A percentile compares a stretch with the other conserved stretches of the same genome.
phyloP scores from a whole-genome alignment of 441 rosid genomes.

The Erodium moschatum region DNA sequence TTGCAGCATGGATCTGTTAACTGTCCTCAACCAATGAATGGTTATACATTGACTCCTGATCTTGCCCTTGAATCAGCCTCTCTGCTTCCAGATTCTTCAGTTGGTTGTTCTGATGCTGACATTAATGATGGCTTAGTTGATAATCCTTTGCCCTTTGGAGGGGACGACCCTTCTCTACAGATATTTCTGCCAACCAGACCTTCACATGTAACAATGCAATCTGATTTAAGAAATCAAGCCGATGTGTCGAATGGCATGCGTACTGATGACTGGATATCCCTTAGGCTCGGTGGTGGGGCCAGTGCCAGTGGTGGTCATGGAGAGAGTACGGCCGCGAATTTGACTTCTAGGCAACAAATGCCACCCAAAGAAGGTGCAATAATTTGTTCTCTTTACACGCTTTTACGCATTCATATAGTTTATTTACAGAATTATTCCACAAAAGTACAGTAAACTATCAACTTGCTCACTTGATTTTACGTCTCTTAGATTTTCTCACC shows the following conservation, averaged over 20 bases:
- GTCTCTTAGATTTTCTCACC: too few relatives aligned
- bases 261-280: slow-evolving; percentile 85
- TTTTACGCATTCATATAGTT: not conserved
- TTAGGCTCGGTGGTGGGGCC: slow-evolving; percentile 67
- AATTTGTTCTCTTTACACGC: slow-evolving; percentile 34
- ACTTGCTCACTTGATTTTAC: too few relatives aligned
- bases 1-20: slow-evolving; percentile 46
- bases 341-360: slow-evolving; percentile 45
- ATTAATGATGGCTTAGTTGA: slow-evolving; percentile 66
- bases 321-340: slow-evolving; percentile 37
- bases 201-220: slow-evolving; percentile 47
- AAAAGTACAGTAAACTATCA: too few relatives aligned
- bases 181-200: slow-evolving; percentile 85
- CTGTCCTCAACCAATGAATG: slow-evolving; percentile 52
- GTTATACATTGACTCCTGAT: slow-evolving; percentile 55
- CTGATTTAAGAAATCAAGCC: slow-evolving; percentile 54
- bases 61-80: slow-evolving; percentile 38
- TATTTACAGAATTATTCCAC: too few relatives aligned
- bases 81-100: slow-evolving; percentile 45
- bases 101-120: slow-evolving; percentile 43
- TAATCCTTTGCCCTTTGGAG: slow-evolving; percentile 67
- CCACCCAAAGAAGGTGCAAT: slow-evolving; percentile 41
- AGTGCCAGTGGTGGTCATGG: slow-evolving; percentile 35
- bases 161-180: slow-evolving; percentile 87
- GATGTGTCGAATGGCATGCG: slow-evolving; percentile 72